Base-by-base conservation (phyloP, 805 yeast genomes). In the Soucietia sequanensis region DNA sequence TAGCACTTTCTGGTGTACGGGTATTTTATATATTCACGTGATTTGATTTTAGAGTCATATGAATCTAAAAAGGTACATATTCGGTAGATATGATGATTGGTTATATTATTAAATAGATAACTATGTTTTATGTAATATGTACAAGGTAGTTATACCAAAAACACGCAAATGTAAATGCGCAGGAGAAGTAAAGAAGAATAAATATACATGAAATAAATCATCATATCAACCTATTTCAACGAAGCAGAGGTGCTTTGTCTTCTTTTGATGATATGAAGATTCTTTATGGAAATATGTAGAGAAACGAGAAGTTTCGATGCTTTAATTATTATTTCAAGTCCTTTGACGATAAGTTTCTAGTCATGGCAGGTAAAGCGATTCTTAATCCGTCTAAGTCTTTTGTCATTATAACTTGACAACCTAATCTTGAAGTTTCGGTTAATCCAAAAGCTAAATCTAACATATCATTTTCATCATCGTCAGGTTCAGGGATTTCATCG, bases 381-480 rank as follows among this genome's bases (percentile, higher is more conserved):
- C 98, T 75, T 23, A 93, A 65, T 0, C 99, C 99, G 57, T 93
- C 97, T 37, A 93, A 67, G 31, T 86, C 95, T 58, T 88, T 89
- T 20, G 82, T 65, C 96, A 93, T 87, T 39, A 73, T 72, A 25
- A 93, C 82, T 65, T 91, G 97, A 61, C 99, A 93, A 0, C 98
- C 99, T 47, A 93, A 70, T 57, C 99, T 77, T 16, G 96, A 87
- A 6, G 99, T 93, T 57, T 93, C 99, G 4, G 98, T 93, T 30
- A 93, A 75, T 0, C 99, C 99, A 56, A 93, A 93, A 0, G 99
- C 99, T 54, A 93, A 72, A 62, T 93, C 99, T 53, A 93, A 72
- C 99, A 93, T 93, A 62, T 93, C 99, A 56, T 93, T 91, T 61
- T 93, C 99, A 55, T 93, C 99, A 56, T 93, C 99, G 45, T 81